A percentile compares a stretch with the other conserved stretches of the same genome.
phyloP scores from a whole-genome alignment of 1,139 yeast species.

The Candida smagusa region DNA sequence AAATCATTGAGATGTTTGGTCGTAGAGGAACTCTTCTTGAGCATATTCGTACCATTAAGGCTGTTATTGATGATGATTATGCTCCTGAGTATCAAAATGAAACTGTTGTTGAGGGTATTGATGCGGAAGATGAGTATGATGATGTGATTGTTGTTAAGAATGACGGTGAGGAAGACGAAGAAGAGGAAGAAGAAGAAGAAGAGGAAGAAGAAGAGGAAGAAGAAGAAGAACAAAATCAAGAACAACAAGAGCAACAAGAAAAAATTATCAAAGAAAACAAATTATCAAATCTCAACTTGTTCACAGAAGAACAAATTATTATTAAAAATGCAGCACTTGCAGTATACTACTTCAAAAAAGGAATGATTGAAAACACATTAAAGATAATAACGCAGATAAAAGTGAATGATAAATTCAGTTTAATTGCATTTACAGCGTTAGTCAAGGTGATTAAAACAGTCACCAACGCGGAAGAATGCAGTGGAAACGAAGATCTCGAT shows the following conservation, averaged over 20 bases:
- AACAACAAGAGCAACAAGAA: constrained; percentile 1
- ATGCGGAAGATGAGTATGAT: constrained; percentile 21
- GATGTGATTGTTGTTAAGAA: constrained; percentile 11
- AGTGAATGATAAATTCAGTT: constrained; percentile 12
- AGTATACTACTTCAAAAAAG: constrained; percentile 20
- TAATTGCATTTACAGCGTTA: constrained; percentile 33
- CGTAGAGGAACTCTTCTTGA: constrained; percentile 12
- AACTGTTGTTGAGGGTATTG: constrained; percentile 18
- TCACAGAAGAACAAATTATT: constrained; percentile 35
- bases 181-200: constrained; percentile 11
- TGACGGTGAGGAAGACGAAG: constrained; percentile 12
- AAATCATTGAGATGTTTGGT: constrained; percentile 18
- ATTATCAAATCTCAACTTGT: constrained; percentile 21
- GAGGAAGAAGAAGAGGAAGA: constrained; percentile 9
- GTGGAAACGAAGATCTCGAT: constrained; percentile 7
- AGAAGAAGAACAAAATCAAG: neutral
- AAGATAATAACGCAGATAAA: constrained; percentile 27
- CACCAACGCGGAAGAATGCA: constrained; percentile 20
- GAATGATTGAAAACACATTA: constrained; percentile 17
- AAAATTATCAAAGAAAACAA: constrained; percentile 23
- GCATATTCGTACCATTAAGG: constrained; percentile 27
- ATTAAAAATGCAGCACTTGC: constrained; percentile 29
- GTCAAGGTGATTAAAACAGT: constrained; percentile 24
- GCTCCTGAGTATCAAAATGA: constrained; percentile 18
- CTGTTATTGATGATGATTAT: constrained; percentile 27